Conservation (phyloP, 768 basidiomycete genomes). For the Calocera cornea region DNA sequence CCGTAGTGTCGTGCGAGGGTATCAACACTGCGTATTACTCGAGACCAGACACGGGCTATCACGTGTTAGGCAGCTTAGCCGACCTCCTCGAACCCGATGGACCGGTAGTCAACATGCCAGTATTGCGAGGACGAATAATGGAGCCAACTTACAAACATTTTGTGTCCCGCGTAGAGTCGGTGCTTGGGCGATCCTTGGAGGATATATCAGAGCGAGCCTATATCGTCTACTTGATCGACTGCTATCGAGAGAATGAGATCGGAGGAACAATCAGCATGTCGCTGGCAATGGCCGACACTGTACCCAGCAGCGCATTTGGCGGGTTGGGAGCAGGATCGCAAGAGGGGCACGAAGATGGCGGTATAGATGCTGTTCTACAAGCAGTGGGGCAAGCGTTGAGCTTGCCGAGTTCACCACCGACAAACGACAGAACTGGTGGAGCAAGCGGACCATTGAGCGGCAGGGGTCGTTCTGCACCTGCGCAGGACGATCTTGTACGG, state of each 20-base stretch:
- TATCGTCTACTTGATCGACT: neutral
- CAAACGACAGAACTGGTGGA: neutral
- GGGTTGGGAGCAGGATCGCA: neutral
- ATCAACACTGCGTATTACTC: neutral
- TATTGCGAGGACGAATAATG: neutral
- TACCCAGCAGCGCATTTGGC: neutral
- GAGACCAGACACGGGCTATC: neutral
- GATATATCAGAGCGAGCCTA: neutral
- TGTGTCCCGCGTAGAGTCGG: neutral
- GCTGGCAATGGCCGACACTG: neutral
- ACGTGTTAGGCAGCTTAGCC: neutral
- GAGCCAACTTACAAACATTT: neutral
- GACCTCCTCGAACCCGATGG: neutral
- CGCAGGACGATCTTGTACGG: neutral
- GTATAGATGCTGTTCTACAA: neutral
- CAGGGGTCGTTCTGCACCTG: neutral
- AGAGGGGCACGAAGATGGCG: neutral
- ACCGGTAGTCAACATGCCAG: neutral
- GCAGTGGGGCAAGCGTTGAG: neutral
- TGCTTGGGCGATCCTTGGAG: neutral
- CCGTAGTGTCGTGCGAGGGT: neutral
- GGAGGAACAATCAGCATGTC: too few species aligned
- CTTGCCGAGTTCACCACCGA: neutral
- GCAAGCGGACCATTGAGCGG: neutral
- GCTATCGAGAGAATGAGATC: too few species aligned